A percentile compares a stretch with the other conserved stretches of the same genome.
These are phyloP conservation scores for Mortierella sp. DNA, from an alignment of 371 early-diverging fungal species.

Conservation along the genomic window DNA sequence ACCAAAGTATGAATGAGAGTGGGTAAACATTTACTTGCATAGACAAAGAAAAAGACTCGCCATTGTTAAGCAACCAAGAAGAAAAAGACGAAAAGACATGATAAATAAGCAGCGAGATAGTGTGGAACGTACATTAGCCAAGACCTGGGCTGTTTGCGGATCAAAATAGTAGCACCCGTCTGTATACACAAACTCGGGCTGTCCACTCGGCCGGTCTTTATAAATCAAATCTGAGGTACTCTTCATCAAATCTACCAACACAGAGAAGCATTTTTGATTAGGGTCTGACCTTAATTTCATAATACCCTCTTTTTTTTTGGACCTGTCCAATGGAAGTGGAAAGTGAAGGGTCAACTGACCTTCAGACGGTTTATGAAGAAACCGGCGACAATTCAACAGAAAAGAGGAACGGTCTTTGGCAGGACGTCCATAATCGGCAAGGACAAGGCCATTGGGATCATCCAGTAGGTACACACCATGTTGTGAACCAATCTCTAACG, in stretches of 20 bases:
- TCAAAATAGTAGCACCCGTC: constrained; percentile 56
- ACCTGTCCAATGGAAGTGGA: not conserved
- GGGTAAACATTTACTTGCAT: not conserved
- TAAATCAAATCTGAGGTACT: constrained; percentile 16
- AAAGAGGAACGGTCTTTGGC: constrained; percentile 26
- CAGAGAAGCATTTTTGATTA: no score
- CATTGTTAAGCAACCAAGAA: not conserved
- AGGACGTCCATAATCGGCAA: constrained; percentile 11
- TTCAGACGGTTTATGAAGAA: constrained; percentile 49
- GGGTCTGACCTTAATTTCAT: no score
- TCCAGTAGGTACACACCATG: constrained; percentile 53
- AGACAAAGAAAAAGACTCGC: no score
- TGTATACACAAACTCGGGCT: constrained; percentile 40
- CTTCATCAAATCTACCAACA: constrained; percentile 20
- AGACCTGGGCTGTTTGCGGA: constrained; percentile 31
- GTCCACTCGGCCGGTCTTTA: not conserved
- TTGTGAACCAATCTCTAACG: constrained; percentile 46
- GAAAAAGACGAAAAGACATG: not conserved
- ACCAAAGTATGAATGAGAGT: not conserved
- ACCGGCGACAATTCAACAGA: constrained; percentile 32
- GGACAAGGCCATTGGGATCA: constrained; percentile 17
- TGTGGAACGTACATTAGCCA: constrained; percentile 35
- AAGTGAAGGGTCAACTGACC: constrained; percentile 11
- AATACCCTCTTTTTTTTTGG: no score
- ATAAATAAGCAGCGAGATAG: no score